phyloP scores from a whole-genome alignment of 2,329 filamentous ascomycete species.

The Fusarium beomiforme region DNA sequence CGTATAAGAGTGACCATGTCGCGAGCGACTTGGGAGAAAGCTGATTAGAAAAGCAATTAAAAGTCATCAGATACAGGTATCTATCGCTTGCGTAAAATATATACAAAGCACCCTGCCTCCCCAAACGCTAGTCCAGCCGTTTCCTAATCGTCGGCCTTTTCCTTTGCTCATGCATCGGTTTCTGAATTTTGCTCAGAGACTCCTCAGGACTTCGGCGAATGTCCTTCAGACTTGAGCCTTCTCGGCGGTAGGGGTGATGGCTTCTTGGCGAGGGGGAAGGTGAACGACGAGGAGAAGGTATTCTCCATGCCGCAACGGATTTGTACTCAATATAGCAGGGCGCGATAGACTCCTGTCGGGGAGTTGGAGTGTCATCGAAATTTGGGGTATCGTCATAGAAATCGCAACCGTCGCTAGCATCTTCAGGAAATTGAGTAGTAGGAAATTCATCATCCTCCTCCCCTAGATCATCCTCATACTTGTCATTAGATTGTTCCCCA shows the following conservation, averaged over 20 bases:
- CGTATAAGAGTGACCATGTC: constrained; percentile 32
- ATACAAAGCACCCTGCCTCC: constrained; percentile 50
- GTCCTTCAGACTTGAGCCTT: constrained; percentile 38
- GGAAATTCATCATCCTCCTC: constrained; percentile 48
- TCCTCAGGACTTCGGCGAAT: constrained; percentile 59
- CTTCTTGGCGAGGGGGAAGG: constrained; percentile 50
- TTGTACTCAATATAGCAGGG: constrained; percentile 53
- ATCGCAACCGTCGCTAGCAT: constrained; percentile 50
- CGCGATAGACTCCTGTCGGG: constrained; percentile 50
- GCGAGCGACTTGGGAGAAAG: constrained; percentile 10
- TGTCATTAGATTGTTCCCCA: constrained; percentile 44
- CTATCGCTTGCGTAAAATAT: constrained; percentile 52
- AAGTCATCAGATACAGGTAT: constrained; percentile 52
- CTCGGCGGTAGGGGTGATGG: constrained; percentile 45
- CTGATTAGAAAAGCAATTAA: constrained; percentile 42
- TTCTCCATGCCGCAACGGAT: constrained; percentile 45
- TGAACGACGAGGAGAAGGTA: constrained; percentile 48
- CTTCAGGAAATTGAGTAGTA: constrained; percentile 53
- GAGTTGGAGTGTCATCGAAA: constrained; percentile 57
- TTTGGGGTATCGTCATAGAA: constrained; percentile 51
- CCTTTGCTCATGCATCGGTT: constrained; percentile 55
- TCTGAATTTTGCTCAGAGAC: constrained; percentile 59
- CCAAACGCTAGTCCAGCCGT: constrained; percentile 52
- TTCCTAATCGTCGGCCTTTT: constrained; percentile 55
- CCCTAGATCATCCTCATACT: constrained; percentile 48